phyloP scores from a whole-genome alignment of 169 alveolate genomes.

The Eimeria sp. region DNA sequence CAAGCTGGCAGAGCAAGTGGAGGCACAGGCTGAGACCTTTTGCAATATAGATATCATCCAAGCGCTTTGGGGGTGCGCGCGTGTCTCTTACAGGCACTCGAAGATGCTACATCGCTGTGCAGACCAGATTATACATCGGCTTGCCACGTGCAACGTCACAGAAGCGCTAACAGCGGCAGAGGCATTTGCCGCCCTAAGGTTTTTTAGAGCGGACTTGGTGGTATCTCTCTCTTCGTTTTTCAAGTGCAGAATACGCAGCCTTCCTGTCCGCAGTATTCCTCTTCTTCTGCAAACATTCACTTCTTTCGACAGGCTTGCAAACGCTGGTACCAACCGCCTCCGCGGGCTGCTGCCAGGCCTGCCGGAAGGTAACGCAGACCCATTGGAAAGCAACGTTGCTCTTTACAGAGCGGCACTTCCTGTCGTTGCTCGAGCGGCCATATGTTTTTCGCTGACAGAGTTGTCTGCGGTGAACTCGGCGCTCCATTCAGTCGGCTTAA shows the following conservation, averaged over 20 bases:
- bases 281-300: constrained; percentile 56
- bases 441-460: constrained; percentile 29
- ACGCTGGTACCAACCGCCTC: neutral
- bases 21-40: constrained; percentile 30
- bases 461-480: constrained; percentile 61
- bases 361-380: neutral
- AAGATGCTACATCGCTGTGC: constrained; percentile 55
- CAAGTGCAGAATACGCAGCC: constrained; percentile 11
- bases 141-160: constrained; percentile 30
- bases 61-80: constrained; percentile 60
- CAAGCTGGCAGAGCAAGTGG: neutral
- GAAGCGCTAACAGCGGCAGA: constrained; percentile 58
- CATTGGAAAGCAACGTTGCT: constrained; percentile 7
- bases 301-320: constrained; percentile 65
- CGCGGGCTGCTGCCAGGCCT: neutral
- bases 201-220: constrained; percentile 64
- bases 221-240: constrained; percentile 27
- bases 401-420: constrained; percentile 66
- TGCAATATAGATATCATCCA: constrained; percentile 71
- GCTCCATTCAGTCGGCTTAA: constrained; percentile 58
- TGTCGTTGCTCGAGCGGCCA: constrained; percentile 24
- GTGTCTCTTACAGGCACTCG: constrained; percentile 7
- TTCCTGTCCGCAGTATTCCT: constrained; percentile 76
- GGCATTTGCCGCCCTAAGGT: constrained; percentile 45
- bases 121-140: constrained; percentile 20